A percentile compares a stretch with the other conserved stretches of the same genome.
phyloP scores from a whole-genome alignment of 768 basidiomycete genomes.

The Suillus placidus region DNA sequence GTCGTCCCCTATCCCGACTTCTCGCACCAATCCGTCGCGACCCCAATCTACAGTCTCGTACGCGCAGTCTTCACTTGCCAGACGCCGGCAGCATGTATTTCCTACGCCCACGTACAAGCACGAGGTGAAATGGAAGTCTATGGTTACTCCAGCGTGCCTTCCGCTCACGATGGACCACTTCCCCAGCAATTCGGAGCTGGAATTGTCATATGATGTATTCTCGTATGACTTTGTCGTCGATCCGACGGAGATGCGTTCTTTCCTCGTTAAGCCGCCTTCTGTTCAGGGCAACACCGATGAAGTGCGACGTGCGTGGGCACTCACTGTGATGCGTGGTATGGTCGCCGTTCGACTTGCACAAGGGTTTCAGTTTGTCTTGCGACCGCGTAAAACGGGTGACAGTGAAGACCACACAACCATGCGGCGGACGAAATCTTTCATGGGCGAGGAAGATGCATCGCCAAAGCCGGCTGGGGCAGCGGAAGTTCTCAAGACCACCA shows the following conservation, averaged over 20 bases:
- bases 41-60: constrained; percentile 60
- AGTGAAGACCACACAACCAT: constrained; percentile 39
- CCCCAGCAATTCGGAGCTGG: constrained; percentile 73
- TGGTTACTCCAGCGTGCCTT: constrained; percentile 83
- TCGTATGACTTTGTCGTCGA: constrained; percentile 90
- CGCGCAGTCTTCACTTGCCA: constrained; percentile 72
- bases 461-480: constrained; percentile 66
- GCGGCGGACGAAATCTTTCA: constrained; percentile 58
- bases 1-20: constrained; percentile 42
- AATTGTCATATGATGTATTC: constrained; percentile 76
- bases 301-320: constrained; percentile 68
- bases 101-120: constrained; percentile 74
- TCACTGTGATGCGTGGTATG: constrained; percentile 90
- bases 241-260: constrained; percentile 81
- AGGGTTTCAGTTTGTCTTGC: constrained; percentile 91
- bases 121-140: constrained; percentile 90
- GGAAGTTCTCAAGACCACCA: constrained; percentile 59
- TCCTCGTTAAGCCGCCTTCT: constrained; percentile 73
- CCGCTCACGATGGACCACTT: constrained; percentile 92
- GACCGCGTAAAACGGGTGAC: constrained; percentile 36
- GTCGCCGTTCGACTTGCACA: constrained; percentile 89
- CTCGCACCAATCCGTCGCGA: constrained; percentile 67
- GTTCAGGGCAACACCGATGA: constrained; percentile 54
- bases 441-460: constrained; percentile 53
- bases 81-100: constrained; percentile 89